phyloP scores from a whole-genome alignment of 306 rosid genomes.

The Arachis stenosperma region DNA sequence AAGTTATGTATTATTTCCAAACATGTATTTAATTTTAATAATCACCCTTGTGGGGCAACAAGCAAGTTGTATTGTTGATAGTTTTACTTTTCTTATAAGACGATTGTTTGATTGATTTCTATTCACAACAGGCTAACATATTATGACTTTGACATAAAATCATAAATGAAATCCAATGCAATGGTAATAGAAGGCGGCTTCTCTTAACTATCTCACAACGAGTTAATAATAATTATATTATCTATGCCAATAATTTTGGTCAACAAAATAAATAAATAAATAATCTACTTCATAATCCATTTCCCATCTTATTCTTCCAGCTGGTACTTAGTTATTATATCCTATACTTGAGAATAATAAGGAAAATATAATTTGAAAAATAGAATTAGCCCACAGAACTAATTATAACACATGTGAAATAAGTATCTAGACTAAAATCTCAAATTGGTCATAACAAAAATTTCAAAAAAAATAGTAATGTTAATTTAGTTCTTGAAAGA shows the following conservation, averaged over 20 bases:
- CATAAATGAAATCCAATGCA: neutral
- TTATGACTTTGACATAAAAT: constrained; percentile 21
- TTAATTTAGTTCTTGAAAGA: no score
- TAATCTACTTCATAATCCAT: constrained; percentile 7
- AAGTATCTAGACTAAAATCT: no score
- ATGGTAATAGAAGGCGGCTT: constrained; percentile 54
- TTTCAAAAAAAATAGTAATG: no score
- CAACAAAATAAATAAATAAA: constrained; percentile 37
- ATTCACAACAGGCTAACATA: constrained; percentile 12
- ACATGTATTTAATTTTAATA: constrained; percentile 3
- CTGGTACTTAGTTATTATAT: neutral
- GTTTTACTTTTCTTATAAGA: neutral
- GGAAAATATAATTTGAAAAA: no score
- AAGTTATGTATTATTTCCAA: constrained; percentile 15
- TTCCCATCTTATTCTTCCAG: constrained; percentile 29
- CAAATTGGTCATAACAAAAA: no score
- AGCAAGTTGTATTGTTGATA: no score
- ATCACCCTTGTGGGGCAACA: constrained; percentile 35
- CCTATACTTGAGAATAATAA: neutral
- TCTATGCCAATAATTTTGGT: constrained; percentile 23
- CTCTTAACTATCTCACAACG: neutral
- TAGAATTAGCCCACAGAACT: no score
- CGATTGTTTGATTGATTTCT: neutral
- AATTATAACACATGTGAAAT: no score
- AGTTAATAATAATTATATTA: neutral